Percentiles rank a stretch among this genome's conserved stretches.
phyloP scores from a whole-genome alignment of 1,139 yeast species.

The Yamadazyma songkhlaensis region DNA sequence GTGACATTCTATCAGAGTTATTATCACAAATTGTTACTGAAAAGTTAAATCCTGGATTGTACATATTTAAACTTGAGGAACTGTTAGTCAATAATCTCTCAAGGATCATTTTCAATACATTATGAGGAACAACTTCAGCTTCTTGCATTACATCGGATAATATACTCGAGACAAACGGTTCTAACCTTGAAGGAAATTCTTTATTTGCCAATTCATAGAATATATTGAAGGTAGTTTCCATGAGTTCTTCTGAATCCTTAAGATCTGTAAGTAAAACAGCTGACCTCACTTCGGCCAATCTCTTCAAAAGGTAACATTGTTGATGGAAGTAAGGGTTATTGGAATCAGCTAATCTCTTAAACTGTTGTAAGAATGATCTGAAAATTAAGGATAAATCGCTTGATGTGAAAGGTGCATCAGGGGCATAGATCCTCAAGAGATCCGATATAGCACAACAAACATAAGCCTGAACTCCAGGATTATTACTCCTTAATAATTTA shows the following conservation, averaged over 20 bases:
- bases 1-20: constrained; percentile 72
- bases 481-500: constrained; percentile 59
- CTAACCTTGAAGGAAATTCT: constrained; percentile 44
- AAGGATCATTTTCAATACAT: constrained; percentile 61
- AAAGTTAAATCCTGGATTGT: constrained; percentile 62
- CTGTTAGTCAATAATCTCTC: constrained; percentile 39
- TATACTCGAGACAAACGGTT: constrained; percentile 63
- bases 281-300: constrained; percentile 77
- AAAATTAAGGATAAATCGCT: constrained; percentile 61
- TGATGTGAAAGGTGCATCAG: constrained; percentile 85
- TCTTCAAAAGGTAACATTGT: constrained; percentile 63
- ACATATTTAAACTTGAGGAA: constrained; percentile 6
- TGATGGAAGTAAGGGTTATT: constrained; percentile 68
- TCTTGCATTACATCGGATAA: constrained; percentile 78
- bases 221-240: constrained; percentile 55
- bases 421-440: constrained; percentile 75
- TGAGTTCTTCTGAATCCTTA: constrained; percentile 56
- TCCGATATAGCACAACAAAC: constrained; percentile 77
- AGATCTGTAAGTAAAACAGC: constrained; percentile 75
- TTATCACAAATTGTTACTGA: constrained; percentile 67
- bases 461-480: constrained; percentile 68
- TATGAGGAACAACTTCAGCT: constrained; percentile 62
- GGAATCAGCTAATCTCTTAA: constrained; percentile 53
- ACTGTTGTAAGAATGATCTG: constrained; percentile 59
- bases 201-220: constrained; percentile 54